Conservation (phyloP, 768 basidiomycete genomes). For the Podaxis sp. region DNA sequence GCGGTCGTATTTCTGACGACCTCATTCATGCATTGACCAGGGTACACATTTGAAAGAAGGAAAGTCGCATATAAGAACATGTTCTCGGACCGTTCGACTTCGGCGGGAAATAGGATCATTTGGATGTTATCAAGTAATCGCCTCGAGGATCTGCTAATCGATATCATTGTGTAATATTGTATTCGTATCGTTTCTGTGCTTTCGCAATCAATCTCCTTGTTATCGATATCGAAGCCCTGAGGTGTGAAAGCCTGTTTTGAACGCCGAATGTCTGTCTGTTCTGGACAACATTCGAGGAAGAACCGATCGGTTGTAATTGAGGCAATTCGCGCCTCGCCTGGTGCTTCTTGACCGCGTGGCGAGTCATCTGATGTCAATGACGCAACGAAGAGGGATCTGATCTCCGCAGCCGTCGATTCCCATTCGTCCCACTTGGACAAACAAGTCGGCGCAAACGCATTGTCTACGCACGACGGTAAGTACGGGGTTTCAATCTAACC, state of each 20-base stretch:
- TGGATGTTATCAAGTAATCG: constrained; percentile 4
- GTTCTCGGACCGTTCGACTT: background rate
- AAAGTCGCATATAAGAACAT: background rate
- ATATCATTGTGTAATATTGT: constrained; percentile 9
- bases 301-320: background rate
- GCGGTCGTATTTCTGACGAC: constrained; percentile 23
- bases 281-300: background rate
- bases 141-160: constrained; percentile 3
- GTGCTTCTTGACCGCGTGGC: background rate
- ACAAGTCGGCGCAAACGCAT: background rate
- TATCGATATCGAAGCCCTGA: constrained; percentile 1
- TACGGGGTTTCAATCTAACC: background rate
- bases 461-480: background rate
- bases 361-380: background rate
- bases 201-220: background rate
- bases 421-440: background rate
- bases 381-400: background rate
- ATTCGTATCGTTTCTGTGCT: background rate
- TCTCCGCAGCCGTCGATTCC: background rate
- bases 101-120: background rate
- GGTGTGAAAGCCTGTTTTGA: background rate
- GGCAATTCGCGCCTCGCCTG: background rate
- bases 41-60: constrained; percentile 26
- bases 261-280: background rate
- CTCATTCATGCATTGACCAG: constrained; percentile 34